Evolutionary conservation across 352 stramenopile species (phyloP), one percentile per base, ranked within the genome.

Genomic region (Lagenidium sp.): DNA sequence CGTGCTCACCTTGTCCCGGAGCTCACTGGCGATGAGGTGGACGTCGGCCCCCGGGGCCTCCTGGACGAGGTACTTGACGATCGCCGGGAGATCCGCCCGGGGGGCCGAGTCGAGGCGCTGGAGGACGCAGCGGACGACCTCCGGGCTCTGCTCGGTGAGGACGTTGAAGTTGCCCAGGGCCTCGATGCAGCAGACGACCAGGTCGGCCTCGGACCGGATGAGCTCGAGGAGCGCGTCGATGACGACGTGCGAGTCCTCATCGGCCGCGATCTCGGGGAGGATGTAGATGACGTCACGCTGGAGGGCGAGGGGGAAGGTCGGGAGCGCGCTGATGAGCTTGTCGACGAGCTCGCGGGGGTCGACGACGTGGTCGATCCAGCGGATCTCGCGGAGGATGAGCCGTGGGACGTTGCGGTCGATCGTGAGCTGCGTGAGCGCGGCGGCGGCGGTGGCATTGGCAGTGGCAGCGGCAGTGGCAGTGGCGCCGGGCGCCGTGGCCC

Each of bases 221-320:
- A 76, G 57, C 26, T 85, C 72, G 4, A 82, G 53, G 37, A 85
- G 44, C 21, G 56, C 40, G 35, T 79, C 50, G 15, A 82, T 66
- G 3, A 79, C 66, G 6, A 63, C 58, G 42, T 50, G 19, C 0
- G 47, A 41, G 31, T 84, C 62, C 41, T 66, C 54, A 47, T 85
- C 72, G 40, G 57, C 56, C 4, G 68, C 65, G 34, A 85, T 66
- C 41, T 85, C 72, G 3, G 72, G 72, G 18, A 85, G 26, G 41
- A 85, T 76, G 48, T 78, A 78, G 52, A 85, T 82, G 35, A 85
- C 56, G 19, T 85, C 69, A n/a, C 57, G 58, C 45, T 81, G 72
- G 18, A 82, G 50, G 28, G 53, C 57, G 26, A 60, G 19, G 4
- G 65, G 54, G 36, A 80, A 79, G 19, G 62, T 60, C 4, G 54